Evolutionary conservation across 768 basidiomycete genomes (phyloP).

Genomic region (Symmetrospora coprosmae): DNA sequence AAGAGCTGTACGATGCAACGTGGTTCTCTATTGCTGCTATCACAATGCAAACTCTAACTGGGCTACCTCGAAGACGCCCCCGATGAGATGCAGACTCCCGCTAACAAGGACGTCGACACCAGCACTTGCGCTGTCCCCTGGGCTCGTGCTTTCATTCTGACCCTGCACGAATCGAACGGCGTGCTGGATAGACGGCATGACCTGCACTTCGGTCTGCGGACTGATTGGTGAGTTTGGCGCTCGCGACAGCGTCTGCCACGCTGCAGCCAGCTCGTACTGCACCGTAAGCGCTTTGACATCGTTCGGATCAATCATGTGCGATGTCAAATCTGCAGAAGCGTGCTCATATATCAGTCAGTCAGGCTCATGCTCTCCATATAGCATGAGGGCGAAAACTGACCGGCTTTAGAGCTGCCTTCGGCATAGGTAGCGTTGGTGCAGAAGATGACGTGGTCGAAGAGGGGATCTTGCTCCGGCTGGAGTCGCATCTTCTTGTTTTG

Average conservation of each 20-base stretch:
- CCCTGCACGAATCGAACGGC: constrained; percentile 55
- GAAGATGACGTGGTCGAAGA: constrained; percentile 66
- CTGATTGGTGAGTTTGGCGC: constrained; percentile 46
- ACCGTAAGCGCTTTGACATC: constrained; percentile 42
- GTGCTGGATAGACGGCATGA: constrained; percentile 76
- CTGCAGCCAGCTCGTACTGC: constrained; percentile 8
- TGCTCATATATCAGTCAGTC: neutral
- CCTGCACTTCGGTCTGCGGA: constrained; percentile 46
- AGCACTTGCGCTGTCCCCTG: too few relatives aligned
- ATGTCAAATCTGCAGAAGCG: constrained; percentile 53
- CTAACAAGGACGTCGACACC: constrained; percentile 59
- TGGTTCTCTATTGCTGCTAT: too few relatives aligned
- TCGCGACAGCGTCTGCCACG: neutral
- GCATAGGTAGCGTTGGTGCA: constrained; percentile 92
- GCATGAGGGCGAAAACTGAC: constrained; percentile 41
- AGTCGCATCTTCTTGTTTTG: constrained; percentile 33
- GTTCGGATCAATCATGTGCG: constrained; percentile 49
- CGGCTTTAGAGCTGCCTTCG: constrained; percentile 77
- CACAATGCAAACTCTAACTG: constrained; percentile 41
- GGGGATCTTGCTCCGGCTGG: constrained; percentile 19
- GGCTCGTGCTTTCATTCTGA: constrained; percentile 13
- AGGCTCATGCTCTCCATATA: neutral
- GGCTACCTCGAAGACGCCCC: constrained; percentile 83
- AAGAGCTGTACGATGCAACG: too few relatives aligned
- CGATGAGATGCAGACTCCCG: constrained; percentile 84